Conservation (phyloP, 2,329 filamentous ascomycete species). For the Alternaria panax region DNA sequence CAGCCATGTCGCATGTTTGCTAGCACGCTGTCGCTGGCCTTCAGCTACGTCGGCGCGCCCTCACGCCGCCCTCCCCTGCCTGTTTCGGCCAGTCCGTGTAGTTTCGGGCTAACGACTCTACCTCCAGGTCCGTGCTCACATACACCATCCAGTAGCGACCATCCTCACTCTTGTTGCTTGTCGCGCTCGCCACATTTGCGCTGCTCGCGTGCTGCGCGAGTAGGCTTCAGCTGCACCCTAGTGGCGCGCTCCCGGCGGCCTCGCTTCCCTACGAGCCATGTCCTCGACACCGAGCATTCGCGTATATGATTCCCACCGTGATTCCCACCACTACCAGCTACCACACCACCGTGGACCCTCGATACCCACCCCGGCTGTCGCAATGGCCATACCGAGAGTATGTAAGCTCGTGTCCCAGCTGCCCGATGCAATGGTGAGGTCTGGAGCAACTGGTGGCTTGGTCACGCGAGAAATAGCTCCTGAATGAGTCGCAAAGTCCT, state of each 20-base stretch:
- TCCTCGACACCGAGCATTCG: slow-evolving; percentile 51
- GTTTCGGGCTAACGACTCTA: slow-evolving; percentile 13
- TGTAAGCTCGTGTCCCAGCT: slow-evolving; percentile 11
- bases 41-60: slow-evolving; percentile 11
- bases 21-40: slow-evolving; percentile 9
- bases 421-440: neutral
- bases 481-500: neutral
- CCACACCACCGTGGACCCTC: slow-evolving; percentile 46
- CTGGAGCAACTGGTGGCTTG: neutral
- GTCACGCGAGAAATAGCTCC: slow-evolving; percentile 1
- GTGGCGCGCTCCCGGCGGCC: slow-evolving; percentile 41
- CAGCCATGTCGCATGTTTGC: slow-evolving; percentile 21
- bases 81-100: slow-evolving; percentile 33
- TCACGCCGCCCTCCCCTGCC: slow-evolving; percentile 23
- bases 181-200: slow-evolving; percentile 40
- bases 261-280: slow-evolving; percentile 38
- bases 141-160: slow-evolving; percentile 27
- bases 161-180: slow-evolving; percentile 17
- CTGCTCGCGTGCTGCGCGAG: slow-evolving; percentile 29
- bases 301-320: slow-evolving; percentile 54
- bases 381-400: slow-evolving; percentile 68
- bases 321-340: slow-evolving; percentile 48
- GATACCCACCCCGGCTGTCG: slow-evolving; percentile 52
- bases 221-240: slow-evolving; percentile 46
- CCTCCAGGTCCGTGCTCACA: slow-evolving; percentile 27